phyloP scores from a whole-genome alignment of 306 rosid species.

The Acacia acuminata region DNA sequence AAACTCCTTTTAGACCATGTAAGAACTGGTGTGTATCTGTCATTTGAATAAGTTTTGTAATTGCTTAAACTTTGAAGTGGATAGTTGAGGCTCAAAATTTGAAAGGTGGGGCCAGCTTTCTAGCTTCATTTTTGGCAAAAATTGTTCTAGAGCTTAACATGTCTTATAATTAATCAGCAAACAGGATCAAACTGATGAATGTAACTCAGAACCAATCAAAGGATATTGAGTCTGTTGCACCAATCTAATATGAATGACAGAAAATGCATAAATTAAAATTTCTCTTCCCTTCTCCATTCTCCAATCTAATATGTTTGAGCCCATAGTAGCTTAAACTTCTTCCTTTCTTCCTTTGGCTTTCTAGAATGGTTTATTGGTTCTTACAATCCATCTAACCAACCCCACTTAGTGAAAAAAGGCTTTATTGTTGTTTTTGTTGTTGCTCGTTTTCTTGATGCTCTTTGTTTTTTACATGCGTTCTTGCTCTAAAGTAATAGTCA shows the following conservation, averaged over 20 bases:
- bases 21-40: conserved; percentile 2
- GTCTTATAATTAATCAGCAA: neutral
- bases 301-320: neutral
- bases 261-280: neutral
- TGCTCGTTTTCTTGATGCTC: no score
- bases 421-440: no score
- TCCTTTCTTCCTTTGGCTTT: neutral
- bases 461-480: neutral
- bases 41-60: neutral
- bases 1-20: conserved; percentile 4
- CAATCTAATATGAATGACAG: neutral
- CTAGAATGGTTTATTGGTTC: conserved; percentile 16
- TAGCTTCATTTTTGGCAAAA: neutral
- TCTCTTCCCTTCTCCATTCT: neutral
- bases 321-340: conserved; percentile 6
- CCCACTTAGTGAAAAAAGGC: no score
- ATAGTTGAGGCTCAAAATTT: neutral
- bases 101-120: neutral
- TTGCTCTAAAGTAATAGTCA: conserved; percentile 18
- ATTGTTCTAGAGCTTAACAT: neutral
- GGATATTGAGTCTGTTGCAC: neutral
- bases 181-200: conserved; percentile 5
- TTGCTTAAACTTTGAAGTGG: neutral
- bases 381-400: neutral
- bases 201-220: neutral